Conservation (phyloP, 2,329 filamentous ascomycete species). For the Fusarium mundagurra region DNA sequence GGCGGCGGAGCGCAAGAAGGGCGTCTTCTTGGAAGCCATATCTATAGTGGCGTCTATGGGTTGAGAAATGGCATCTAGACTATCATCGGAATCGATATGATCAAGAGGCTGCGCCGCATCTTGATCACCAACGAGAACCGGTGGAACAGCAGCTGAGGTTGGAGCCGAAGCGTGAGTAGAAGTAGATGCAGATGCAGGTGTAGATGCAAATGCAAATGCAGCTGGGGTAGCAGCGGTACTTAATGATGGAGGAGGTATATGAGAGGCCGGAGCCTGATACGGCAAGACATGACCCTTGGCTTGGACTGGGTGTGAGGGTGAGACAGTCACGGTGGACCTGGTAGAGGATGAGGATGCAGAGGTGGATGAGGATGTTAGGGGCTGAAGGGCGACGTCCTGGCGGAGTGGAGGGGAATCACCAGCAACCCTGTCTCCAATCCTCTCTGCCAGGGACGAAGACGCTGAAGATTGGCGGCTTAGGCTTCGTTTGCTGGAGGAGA, state of each 20-base stretch:
- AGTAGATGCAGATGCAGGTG: constrained; percentile 19
- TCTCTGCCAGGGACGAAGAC: constrained; percentile 36
- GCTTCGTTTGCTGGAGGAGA: constrained; percentile 34
- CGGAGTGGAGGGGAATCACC: constrained; percentile 42
- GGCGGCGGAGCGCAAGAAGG: constrained; percentile 48
- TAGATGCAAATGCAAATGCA: constrained; percentile 15
- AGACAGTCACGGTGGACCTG: constrained; percentile 43
- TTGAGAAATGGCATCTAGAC: constrained; percentile 41
- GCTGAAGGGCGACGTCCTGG: constrained; percentile 47
- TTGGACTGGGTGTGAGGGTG: constrained; percentile 36
- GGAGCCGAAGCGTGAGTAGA: not conserved
- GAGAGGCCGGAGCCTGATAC: constrained; percentile 37
- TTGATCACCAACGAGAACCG: not conserved
- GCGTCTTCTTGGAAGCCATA: constrained; percentile 51
- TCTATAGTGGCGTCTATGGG: constrained; percentile 33
- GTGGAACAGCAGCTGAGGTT: not conserved
- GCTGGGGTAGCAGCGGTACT: constrained; percentile 30
- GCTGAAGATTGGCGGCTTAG: constrained; percentile 37
- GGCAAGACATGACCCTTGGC: constrained; percentile 42
- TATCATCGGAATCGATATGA: constrained; percentile 13
- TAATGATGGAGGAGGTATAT: constrained; percentile 39
- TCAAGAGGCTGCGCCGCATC: constrained; percentile 20
- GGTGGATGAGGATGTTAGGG: constrained; percentile 42
- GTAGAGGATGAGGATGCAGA: constrained; percentile 37
- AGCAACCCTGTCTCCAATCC: constrained; percentile 38